phyloP scores from a whole-genome alignment of 805 yeast genomes.

The Saturnispora dispora region DNA sequence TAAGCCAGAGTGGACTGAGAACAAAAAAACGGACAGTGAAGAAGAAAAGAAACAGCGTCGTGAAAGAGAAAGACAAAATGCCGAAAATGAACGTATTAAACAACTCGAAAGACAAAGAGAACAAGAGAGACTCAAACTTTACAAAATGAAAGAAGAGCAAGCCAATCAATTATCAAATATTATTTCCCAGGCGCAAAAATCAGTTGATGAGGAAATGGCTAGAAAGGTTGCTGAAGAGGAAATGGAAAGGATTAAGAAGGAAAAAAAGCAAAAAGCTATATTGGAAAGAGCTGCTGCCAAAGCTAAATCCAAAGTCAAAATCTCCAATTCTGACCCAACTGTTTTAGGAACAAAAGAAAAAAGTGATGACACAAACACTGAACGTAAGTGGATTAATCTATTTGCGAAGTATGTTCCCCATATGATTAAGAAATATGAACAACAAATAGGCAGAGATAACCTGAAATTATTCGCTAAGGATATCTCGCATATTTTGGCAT shows the following conservation, averaged over 20 bases:
- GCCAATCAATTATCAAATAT: constrained; percentile 21
- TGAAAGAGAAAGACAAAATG: constrained; percentile 11
- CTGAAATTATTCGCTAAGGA: constrained; percentile 74
- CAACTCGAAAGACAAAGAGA: constrained; percentile 31
- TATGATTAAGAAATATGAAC: constrained; percentile 54
- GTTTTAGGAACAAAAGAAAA: background rate
- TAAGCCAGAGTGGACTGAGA: constrained; percentile 31
- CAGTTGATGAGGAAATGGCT: constrained; percentile 15
- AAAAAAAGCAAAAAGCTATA: constrained; percentile 21
- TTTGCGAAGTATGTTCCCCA: constrained; percentile 80
- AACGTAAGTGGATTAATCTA: constrained; percentile 32
- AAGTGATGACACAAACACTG: background rate
- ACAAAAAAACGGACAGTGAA: background rate
- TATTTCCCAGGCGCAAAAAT: constrained; percentile 20
- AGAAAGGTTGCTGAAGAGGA: constrained; percentile 7
- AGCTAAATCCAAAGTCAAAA: constrained; percentile 5
- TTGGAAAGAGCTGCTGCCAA: constrained; percentile 24
- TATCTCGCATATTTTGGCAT: constrained; percentile 54
- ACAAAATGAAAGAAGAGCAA: constrained; percentile 20
- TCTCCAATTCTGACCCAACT: background rate
- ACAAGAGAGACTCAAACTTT: constrained; percentile 23
- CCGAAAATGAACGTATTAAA: constrained; percentile 21
- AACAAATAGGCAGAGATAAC: constrained; percentile 61
- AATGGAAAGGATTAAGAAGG: constrained; percentile 2
- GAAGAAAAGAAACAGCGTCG: constrained; percentile 9